phyloP scores from a whole-genome alignment of 495 filamentous ascomycete species.

The Trichocladium uniseriatum region DNA sequence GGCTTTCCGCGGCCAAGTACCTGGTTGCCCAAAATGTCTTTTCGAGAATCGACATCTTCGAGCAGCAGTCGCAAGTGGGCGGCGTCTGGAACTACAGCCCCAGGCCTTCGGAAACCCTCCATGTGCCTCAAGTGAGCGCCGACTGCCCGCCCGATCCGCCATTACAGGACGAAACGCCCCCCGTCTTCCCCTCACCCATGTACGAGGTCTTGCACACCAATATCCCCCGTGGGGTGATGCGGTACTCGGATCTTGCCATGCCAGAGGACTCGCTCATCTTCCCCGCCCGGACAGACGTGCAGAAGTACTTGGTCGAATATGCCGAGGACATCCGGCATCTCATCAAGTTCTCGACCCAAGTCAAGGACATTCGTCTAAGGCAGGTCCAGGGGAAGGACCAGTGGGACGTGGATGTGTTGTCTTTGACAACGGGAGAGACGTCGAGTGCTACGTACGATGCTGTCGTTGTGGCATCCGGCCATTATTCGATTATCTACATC shows the following conservation, averaged over 20 bases:
- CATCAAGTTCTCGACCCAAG: constrained; percentile 36
- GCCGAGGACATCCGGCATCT: constrained; percentile 49
- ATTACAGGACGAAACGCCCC: constrained; percentile 19
- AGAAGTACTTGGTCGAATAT: constrained; percentile 67
- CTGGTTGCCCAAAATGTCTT: constrained; percentile 66
- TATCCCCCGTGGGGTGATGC: constrained; percentile 75
- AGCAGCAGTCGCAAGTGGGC: constrained; percentile 65
- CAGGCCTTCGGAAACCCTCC: constrained; percentile 17
- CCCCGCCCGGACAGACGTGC: constrained; percentile 56
- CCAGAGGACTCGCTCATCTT: constrained; percentile 55
- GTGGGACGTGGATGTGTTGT: constrained; percentile 45
- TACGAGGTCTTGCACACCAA: constrained; percentile 81
- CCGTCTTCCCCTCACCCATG: constrained; percentile 59
- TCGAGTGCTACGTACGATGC: constrained; percentile 58
- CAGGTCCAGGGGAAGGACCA: constrained; percentile 24
- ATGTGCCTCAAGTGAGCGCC: constrained; percentile 36
- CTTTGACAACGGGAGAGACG: constrained; percentile 32
- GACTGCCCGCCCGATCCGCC: constrained; percentile 34
- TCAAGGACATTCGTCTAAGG: constrained; percentile 27
- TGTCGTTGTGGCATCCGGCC: constrained; percentile 74
- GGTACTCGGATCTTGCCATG: constrained; percentile 63
- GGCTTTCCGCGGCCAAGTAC: constrained; percentile 62
- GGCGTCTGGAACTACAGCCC: constrained; percentile 76
- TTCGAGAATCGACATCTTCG: constrained; percentile 63
- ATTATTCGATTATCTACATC: constrained; percentile 64